These are phyloP conservation scores for Leishmania tarentolae DNA, from an alignment of 208 protist genomes.

Conservation along the genomic window DNA sequence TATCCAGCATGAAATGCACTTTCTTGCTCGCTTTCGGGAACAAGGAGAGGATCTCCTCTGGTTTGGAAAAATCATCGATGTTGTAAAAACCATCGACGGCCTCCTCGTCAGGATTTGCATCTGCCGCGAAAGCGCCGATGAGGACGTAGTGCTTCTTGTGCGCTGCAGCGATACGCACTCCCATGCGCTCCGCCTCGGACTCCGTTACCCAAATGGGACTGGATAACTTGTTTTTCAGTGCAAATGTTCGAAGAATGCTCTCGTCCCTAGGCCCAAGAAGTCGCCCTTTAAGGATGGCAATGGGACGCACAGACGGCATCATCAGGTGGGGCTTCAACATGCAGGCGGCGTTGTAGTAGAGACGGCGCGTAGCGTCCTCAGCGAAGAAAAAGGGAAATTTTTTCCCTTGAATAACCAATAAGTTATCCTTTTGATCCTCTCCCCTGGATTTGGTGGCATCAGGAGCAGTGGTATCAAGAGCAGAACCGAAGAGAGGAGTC, in stretches of 20 bases:
- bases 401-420: conserved; percentile 11
- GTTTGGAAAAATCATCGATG: conserved; percentile 75
- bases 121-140: conserved; percentile 62
- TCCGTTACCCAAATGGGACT: conserved; percentile 89
- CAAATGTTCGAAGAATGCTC: conserved; percentile 67
- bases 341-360: conserved; percentile 85
- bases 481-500: conserved; percentile 38
- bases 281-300: conserved; percentile 82
- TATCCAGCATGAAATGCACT: conserved; percentile 88
- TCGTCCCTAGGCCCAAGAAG: conserved; percentile 82
- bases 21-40: conserved; percentile 86
- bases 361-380: conserved; percentile 82
- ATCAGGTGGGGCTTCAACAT: conserved; percentile 76
- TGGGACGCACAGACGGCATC: conserved; percentile 74
- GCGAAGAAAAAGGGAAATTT: conserved; percentile 64
- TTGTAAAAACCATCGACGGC: conserved; percentile 86
- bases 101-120: conserved; percentile 50
- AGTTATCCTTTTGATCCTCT: not conserved
- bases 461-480: conserved; percentile 6
- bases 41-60: conserved; percentile 72
- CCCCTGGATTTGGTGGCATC: not conserved
- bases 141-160: conserved; percentile 64
- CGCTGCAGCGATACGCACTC: conserved; percentile 63
- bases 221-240: conserved; percentile 84
- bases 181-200: conserved; percentile 50